Evolutionary conservation across 1,284 basidiomycete genomes (phyloP).

Genomic region (Trametes pubescens): DNA sequence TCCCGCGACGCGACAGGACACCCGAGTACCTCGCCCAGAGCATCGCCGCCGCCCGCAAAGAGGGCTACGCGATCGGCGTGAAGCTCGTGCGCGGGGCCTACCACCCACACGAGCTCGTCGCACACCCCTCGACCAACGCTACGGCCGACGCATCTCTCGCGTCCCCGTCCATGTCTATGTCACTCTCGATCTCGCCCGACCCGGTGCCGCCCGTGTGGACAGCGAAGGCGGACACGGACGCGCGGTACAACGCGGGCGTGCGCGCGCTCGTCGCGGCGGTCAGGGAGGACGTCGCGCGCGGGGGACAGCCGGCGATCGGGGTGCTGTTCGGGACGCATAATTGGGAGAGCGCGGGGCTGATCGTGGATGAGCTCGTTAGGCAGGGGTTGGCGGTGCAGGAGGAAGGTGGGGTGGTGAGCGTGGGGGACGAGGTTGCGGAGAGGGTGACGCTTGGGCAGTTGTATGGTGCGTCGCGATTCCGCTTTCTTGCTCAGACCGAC

Average conservation of each 20-base stretch:
- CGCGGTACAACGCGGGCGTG: constrained; percentile 79
- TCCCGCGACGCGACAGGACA: constrained; percentile 52
- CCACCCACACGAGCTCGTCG: constrained; percentile 78
- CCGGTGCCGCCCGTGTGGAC: constrained; percentile 71
- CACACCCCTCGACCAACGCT: constrained; percentile 46
- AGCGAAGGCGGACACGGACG: constrained; percentile 80
- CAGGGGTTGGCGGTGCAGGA: constrained; percentile 58
- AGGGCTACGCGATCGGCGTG: constrained; percentile 86
- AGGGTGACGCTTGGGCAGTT: constrained; percentile 84
- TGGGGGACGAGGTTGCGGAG: constrained; percentile 67
- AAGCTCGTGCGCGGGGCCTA: constrained; percentile 98
- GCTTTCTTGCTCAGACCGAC: background rate
- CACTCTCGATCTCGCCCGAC: constrained; percentile 62
- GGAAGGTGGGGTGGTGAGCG: constrained; percentile 30
- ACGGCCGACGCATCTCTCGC: constrained; percentile 38
- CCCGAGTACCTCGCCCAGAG: constrained; percentile 73
- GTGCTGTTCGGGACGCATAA: constrained; percentile 93
- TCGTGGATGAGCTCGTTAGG: constrained; percentile 68
- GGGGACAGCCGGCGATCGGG: constrained; percentile 57
- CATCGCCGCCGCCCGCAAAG: constrained; percentile 71
- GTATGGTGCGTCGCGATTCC: constrained; percentile 64
- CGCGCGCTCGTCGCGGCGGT: constrained; percentile 69
- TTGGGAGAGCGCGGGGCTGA: constrained; percentile 66
- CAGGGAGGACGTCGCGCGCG: constrained; percentile 48
- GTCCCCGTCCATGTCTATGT: constrained; percentile 38